Evolutionary conservation across 179 eudicot genomes (phyloP), one percentile per base, ranked within the genome.

Genomic region (Heliamphora pulchella): DNA sequence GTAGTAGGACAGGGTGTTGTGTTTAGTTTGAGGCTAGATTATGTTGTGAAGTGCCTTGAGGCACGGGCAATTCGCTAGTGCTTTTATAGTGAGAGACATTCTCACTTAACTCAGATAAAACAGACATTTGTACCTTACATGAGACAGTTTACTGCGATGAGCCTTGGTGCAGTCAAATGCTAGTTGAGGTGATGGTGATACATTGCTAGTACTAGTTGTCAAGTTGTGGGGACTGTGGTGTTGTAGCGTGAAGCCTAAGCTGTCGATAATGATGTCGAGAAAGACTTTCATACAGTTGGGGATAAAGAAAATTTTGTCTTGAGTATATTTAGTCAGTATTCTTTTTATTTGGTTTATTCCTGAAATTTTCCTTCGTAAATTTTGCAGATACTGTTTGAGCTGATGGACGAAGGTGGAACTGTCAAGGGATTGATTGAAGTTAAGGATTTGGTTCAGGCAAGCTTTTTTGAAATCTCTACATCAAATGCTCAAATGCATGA

Each of bases 341-440:
- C 14, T 53, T 18, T 73, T 63, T 63, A 13, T 10, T 31, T 63
- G 14, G 18, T 61, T 48, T 64, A 14, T 74, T 57, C 5, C 18
- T 46, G 39, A 58, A 31, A 14, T 65, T 51, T 57, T 55, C 17
- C 65, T n/a, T 54, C 17, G 44, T 47, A 44, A 71, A 73, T 79
- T 72, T 59, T 87, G 84, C 91, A 95, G 98, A 93, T 95, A 84
- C 86, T 95, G 64, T 87, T 91, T 85, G 98, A 93, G 89, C 88
- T 95, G 41, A 87, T 95, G 88, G 94, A 90, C 77, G 91, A 93
- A 83, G 97, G 98, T 84, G 98, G 98, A 84, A 95, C 97, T 17
- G 97, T 95, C 80, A 85, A 93, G 84, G 97, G 97, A 83, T 43
- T 95, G 80, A 91, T 95, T 76, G 86, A 93, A 86, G 97, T 91